Evolutionary conservation across 2,329 filamentous ascomycete genomes (phyloP), one percentile per base, ranked within the genome.

Genomic region (Nothomitra cinnamomea): DNA sequence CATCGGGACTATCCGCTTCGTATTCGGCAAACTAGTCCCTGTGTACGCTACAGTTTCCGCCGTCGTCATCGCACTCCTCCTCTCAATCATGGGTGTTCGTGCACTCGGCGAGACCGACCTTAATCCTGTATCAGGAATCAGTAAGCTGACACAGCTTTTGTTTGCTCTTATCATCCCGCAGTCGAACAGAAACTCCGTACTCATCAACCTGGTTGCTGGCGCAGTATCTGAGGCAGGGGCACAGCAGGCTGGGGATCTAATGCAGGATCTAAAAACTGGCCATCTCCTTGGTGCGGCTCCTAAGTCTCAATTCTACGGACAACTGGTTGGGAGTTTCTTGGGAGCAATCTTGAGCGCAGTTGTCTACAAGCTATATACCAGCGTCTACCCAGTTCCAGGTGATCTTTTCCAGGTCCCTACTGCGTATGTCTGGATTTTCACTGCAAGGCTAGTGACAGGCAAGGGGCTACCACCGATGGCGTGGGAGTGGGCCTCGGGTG

Each of bases 361-460:
- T 2, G 83, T 96, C 2, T 98, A 98, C 66, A 82, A 82, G 55
- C 72, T 96, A 13, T 98, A 98, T 63, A 90, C 88, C 1, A 82
- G 78, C 35, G 89, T 95, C 1, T 98, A 98, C 63, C 73, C 81
- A 40, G 84, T 98, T 4, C 92, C 92, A 0, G 87, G 89, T 0
- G 82, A 87, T 8, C 72, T 95, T 53, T 96, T 98, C 65, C 85
- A 95, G 63, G 88, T 95, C 1, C 92, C 92, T 0, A 96, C 92
- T 0, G 90, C 82, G 0, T 95, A 90, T 64, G 89, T 98, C 3
- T 98, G 92, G 92, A 85, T 98, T 53, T 95, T 95, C 66, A 98
- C 92, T 0, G 90, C 92, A 1, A 76, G 92, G 15, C 74, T 98
- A 1, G 89, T 98, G 8, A 96, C 89, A 0, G 92, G 92, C 1